Conservation (phyloP, 2,329 filamentous ascomycete genomes). For the Acephala macrosclerotiorum region DNA sequence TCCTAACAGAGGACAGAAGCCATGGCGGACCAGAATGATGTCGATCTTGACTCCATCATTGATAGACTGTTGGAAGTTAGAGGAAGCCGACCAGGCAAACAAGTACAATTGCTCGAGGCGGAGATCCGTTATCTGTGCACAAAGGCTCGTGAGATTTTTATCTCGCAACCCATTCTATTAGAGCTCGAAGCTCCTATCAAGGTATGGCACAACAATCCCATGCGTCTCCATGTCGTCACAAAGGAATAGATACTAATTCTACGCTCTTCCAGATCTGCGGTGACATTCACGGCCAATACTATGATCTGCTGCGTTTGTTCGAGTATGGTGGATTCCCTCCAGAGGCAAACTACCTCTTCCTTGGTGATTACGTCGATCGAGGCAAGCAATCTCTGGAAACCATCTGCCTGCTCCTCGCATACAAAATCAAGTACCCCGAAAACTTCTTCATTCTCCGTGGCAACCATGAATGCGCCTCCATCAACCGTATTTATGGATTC, state of each 20-base stretch:
- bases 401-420: constrained; percentile 93
- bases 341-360: constrained; percentile 99
- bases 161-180: constrained; percentile 96
- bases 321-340: constrained; percentile 98
- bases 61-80: constrained; percentile 96
- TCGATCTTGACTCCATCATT: constrained; percentile 99
- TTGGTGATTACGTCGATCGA: constrained; percentile 98
- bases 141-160: constrained; percentile 99
- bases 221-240: not conserved
- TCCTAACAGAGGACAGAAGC: constrained; percentile 45
- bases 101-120: constrained; percentile 94
- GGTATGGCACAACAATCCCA: constrained; percentile 59
- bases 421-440: constrained; percentile 99
- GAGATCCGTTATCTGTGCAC: constrained; percentile 98
- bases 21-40: constrained; percentile 84
- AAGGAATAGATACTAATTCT: constrained; percentile 17
- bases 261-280: constrained; percentile 82
- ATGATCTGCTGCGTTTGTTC: constrained; percentile 95
- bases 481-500: constrained; percentile 99
- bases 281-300: constrained; percentile 99
- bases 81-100: constrained; percentile 97
- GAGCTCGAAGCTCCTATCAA: constrained; percentile 99
- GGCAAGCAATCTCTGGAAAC: constrained; percentile 99
- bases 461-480: constrained; percentile 98
- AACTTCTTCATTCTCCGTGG: constrained; percentile 99